phyloP scores from a whole-genome alignment of 768 basidiomycete genomes.

The Mycena venus region DNA sequence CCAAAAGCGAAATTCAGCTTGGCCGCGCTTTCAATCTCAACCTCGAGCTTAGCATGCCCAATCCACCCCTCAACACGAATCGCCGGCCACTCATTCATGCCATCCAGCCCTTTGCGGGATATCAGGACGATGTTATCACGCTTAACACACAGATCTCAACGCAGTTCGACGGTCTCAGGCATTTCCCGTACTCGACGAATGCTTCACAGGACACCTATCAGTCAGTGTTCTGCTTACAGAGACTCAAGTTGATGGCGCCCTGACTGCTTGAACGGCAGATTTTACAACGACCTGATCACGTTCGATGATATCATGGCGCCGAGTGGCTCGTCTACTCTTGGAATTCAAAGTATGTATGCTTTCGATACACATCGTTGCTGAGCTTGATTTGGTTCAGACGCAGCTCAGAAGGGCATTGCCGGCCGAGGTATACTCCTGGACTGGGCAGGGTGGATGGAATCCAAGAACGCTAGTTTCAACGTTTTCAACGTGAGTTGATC shows the following conservation, averaged over 20 bases:
- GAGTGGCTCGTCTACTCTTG: slow-evolving; percentile 8
- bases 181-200: slow-evolving; percentile 26
- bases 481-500: slow-evolving; percentile 11
- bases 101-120: slow-evolving; percentile 7
- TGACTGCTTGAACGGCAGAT: background rate
- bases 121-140: slow-evolving; percentile 28
- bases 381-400: background rate
- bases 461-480: slow-evolving; percentile 12
- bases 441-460: slow-evolving; percentile 30
- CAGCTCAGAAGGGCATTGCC: slow-evolving; percentile 21
- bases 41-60: slow-evolving; percentile 16
- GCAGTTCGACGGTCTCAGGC: slow-evolving; percentile 25
- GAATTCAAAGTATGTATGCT: slow-evolving; percentile 25
- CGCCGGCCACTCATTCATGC: slow-evolving; percentile 9
- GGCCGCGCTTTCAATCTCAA: slow-evolving; percentile 22
- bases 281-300: slow-evolving; percentile 26
- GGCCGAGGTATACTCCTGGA: slow-evolving; percentile 12
- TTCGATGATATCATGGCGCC: slow-evolving; percentile 20
- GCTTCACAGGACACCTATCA: background rate
- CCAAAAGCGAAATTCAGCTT: slow-evolving; percentile 14
- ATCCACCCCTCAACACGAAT: slow-evolving; percentile 14
- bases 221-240: background rate
- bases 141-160: slow-evolving; percentile 29
- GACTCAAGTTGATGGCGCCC: background rate
- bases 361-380: background rate